phyloP scores from a whole-genome alignment of 805 yeast species.

The Nakazawaea holstii region DNA sequence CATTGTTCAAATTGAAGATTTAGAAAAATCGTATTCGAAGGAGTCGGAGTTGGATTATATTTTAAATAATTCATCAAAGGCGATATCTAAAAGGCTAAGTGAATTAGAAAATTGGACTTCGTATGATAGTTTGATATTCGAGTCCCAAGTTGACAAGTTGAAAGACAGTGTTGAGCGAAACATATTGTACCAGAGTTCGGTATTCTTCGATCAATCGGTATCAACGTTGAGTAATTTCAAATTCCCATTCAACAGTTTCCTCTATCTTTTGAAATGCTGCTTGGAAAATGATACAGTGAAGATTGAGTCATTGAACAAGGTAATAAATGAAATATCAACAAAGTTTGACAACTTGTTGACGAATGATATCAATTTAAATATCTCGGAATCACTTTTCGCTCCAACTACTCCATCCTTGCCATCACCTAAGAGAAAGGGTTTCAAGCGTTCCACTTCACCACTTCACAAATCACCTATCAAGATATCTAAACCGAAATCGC shows the following conservation, averaged over 20 bases:
- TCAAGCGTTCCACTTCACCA: constrained; percentile 14
- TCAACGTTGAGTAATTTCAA: constrained; percentile 17
- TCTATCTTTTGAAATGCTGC: constrained; percentile 14
- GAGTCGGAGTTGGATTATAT: constrained; percentile 50
- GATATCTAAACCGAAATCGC: constrained; percentile 13
- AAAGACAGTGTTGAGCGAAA: constrained; percentile 47
- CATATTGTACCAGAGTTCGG: constrained; percentile 48
- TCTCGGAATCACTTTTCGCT: background rate
- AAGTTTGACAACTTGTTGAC: constrained; percentile 3
- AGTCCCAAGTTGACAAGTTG: constrained; percentile 34
- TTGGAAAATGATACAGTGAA: constrained; percentile 11
- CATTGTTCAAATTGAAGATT: constrained; percentile 38
- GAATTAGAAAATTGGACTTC: constrained; percentile 56
- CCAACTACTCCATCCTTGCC: constrained; percentile 19
- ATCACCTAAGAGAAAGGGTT: constrained; percentile 18
- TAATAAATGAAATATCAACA: background rate
- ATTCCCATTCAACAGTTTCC: constrained; percentile 15
- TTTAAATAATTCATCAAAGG: constrained; percentile 37
- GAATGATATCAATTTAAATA: constrained; percentile 11
- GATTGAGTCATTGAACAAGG: constrained; percentile 5
- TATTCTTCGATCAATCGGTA: constrained; percentile 45
- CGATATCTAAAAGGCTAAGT: constrained; percentile 38
- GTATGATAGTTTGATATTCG: constrained; percentile 35
- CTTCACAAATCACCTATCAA: constrained; percentile 11
- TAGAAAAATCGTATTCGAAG: constrained; percentile 44